Evolutionary conservation across 1,284 basidiomycete genomes (phyloP), one percentile per base, ranked within the genome.

Genomic region (Cystobasidium slooffiae): DNA sequence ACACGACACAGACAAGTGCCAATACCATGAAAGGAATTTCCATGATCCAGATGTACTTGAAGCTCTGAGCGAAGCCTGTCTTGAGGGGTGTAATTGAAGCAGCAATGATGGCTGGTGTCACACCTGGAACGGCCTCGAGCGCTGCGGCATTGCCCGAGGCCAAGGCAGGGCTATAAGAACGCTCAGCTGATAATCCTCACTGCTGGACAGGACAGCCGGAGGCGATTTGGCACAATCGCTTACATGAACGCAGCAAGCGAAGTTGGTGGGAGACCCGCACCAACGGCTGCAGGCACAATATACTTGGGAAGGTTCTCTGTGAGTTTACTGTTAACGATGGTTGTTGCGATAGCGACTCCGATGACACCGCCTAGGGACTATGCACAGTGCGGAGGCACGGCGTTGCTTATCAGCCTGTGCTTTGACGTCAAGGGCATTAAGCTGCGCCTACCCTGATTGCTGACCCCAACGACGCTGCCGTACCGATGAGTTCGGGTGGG

Each of bases 311-410:
- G 46, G 20, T 53, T 43, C 14, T n/a, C 10, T 8, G 31, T 31
- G 22, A 72, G 43, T 20, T 72, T 72, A 61, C 31, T 52, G 37
- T 46, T 53, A 49, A 72, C 61, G 16, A 72, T 55, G 47, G 56
- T 62, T 20, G 59, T 47, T 43, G 56, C 56, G 8, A 70, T 51
- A 44, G 59, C 31, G 31, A 55, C 22, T n/a, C 56, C 59, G 7
- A 37, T 72, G 31, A 46, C 69, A 52, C 59, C 69, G 0, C 69
- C 69, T 18, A 61, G 46, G 6, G 59, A 63, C 24, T 59, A n/a
- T 14, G 46, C 12, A 49, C n/a, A 6, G 46, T n/a, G n/a, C 46
- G 46, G n/a, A 49, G 3, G n/a, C 46, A 49, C n/a, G 12, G 6
- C 46, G 6, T 10, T 22, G 52, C 18, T n/a, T 4, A 53, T n/a